These are phyloP conservation scores for Chrysosphaeria jannelii DNA, from an alignment of 2,329 filamentous ascomycete genomes.

Conservation along the genomic window DNA sequence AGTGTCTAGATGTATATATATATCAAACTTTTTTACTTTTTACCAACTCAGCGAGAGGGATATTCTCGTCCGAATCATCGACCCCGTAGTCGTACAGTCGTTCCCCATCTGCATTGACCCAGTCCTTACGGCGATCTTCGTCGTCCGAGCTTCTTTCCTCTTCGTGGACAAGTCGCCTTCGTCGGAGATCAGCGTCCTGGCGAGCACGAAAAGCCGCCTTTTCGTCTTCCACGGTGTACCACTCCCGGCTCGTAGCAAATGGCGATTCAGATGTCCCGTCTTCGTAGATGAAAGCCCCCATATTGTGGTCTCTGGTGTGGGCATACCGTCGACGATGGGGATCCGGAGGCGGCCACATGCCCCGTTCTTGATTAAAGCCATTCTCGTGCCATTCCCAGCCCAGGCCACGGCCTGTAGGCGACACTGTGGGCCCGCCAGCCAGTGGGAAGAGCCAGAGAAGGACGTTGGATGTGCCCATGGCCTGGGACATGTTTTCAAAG, in stretches of 20 bases:
- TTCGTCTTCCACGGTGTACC: constrained; percentile 13
- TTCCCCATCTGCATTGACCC: constrained; percentile 51
- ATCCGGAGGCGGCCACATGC: constrained; percentile 31
- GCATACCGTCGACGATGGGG: constrained; percentile 9
- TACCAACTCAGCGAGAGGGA: constrained; percentile 40
- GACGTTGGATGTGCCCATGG: constrained; percentile 39
- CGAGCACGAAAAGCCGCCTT: constrained; percentile 18
- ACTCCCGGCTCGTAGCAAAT: constrained; percentile 3
- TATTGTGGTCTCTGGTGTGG: constrained; percentile 3
- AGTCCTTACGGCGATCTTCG: constrained; percentile 12
- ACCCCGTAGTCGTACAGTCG: constrained; percentile 48
- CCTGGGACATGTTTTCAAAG: constrained; percentile 41
- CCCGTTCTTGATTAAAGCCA: constrained; percentile 35
- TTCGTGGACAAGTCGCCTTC: constrained; percentile 6
- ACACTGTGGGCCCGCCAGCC: constrained; percentile 17
- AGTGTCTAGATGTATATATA: background rate
- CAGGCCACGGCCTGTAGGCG: constrained; percentile 9
- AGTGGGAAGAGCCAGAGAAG: constrained; percentile 42
- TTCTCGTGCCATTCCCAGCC: constrained; percentile 44
- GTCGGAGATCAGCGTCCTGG: constrained; percentile 16
- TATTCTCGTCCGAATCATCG: constrained; percentile 36
- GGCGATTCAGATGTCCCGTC: too few species aligned
- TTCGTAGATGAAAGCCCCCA: too few species aligned
- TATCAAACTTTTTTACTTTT: constrained; percentile 8
- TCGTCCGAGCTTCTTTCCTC: constrained; percentile 1